phyloP scores from a whole-genome alignment of 75 land plant species.

The Pseudotsuga menziesii region DNA sequence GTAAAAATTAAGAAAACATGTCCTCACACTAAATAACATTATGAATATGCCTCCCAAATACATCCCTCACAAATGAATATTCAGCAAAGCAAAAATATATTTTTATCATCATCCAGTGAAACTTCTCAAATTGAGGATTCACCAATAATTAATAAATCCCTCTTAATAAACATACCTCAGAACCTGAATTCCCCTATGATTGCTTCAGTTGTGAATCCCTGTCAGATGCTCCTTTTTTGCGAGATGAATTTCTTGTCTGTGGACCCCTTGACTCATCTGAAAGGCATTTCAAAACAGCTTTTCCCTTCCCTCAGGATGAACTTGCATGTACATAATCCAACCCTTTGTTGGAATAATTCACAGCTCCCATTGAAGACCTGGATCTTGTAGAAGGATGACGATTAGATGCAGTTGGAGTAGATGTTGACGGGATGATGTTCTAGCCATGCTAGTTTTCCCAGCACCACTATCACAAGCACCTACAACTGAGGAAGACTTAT shows the following conservation, averaged over 20 bases:
- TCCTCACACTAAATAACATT: not conserved
- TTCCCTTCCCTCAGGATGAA: constrained; percentile 86
- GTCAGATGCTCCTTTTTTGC: constrained; percentile 74
- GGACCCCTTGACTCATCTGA: constrained; percentile 65
- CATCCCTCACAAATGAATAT: not conserved
- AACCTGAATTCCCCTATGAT: constrained; percentile 37
- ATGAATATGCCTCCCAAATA: not conserved
- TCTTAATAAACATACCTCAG: constrained; percentile 33
- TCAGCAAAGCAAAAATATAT: not conserved
- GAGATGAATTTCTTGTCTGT: constrained; percentile 88
- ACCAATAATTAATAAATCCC: no score
- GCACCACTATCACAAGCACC: not conserved
- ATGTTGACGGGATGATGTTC: constrained; percentile 33
- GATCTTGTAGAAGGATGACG: constrained; percentile 87
- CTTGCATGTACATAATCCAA: constrained; percentile 29
- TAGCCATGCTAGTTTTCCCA: constrained; percentile 22
- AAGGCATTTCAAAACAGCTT: constrained; percentile 49
- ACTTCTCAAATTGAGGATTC: no score
- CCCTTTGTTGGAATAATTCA: constrained; percentile 32
- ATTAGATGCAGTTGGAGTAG: constrained; percentile 42
- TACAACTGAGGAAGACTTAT: not conserved
- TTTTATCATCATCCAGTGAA: no score
- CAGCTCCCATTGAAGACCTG: constrained; percentile 51
- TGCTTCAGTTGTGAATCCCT: constrained; percentile 59
- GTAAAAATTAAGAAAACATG: no score